Base-by-base conservation (phyloP, 1,284 basidiomycete species). In the Heterobasidion annosum region DNA sequence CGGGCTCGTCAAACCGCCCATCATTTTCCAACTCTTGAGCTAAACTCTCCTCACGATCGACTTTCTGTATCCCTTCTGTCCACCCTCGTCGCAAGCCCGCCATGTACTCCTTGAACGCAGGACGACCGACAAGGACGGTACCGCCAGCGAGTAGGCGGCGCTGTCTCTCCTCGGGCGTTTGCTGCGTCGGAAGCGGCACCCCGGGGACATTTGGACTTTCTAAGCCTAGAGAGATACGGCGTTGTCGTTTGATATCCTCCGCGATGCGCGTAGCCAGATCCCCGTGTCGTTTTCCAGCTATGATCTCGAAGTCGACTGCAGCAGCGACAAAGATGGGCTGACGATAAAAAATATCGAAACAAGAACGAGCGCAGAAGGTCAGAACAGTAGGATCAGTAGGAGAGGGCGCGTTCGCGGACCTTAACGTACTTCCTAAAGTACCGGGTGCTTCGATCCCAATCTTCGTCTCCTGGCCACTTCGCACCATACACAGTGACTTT, bases 391-490 rank as follows among this genome's bases (percentile, higher is more conserved):
- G 47, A 34, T 52, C 12, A 51, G 48, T 55, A 52, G 51, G 34
- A 62, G 45, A 15, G 18, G 16, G 34, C 35, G 53, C 57, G 51
- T 65, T 59, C 71, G 58, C 74, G 63, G 63, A 96, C 94, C 87
- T 97, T 97, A 75, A 98, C 83, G 71, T 97, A 98, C 75, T 91
- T 93, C 66, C 91, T 86, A 73, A 98, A 99, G 75, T 92, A 93
- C 67, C 77, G 83, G 64, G 91, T 73, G 53, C 85, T 82, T 58
- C 91, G 83, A 67, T 94, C 86, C 61, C 85, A 83, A 65, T 98
- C 94, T 64, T 96, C 93, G 68, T 99, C 97, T 49, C 91, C 94
- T 1, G 95, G 93, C 82, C 93, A 96, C 67, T 90, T 91, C 42
- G 83, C 82, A 34, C 87, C 91, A 64, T 92, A 93, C 18, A 98